phyloP scores from a whole-genome alignment of 2,329 filamentous ascomycete genomes.

The Fusarium scirpi region DNA sequence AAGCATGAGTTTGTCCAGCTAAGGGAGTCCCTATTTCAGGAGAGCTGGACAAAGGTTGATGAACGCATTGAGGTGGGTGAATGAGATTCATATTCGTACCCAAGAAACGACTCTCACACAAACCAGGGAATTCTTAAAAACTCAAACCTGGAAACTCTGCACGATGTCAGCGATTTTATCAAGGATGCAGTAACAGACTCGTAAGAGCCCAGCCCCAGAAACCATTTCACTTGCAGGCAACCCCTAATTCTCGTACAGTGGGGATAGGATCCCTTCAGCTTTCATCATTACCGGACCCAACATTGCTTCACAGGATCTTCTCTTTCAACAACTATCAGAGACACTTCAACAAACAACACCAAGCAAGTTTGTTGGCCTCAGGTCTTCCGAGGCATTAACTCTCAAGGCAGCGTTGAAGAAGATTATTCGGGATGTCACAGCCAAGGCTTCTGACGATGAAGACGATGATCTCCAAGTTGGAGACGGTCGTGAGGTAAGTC shows the following conservation, averaged over 20 bases:
- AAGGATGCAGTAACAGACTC: slow-evolving; percentile 51
- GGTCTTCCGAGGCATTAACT: slow-evolving; percentile 78
- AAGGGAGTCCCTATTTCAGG: slow-evolving; percentile 70
- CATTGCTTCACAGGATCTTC: slow-evolving; percentile 77
- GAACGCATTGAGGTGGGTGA: slow-evolving; percentile 65
- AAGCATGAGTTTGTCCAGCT: slow-evolving; percentile 60
- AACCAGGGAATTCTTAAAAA: slow-evolving; percentile 67
- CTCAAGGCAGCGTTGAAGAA: slow-evolving; percentile 79
- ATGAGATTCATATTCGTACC: not conserved
- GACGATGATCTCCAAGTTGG: slow-evolving; percentile 66
- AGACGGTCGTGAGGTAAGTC: slow-evolving; percentile 61
- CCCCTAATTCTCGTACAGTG: slow-evolving; percentile 45
- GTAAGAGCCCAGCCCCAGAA: slow-evolving; percentile 42
- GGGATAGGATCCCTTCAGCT: slow-evolving; percentile 71
- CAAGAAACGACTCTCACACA: slow-evolving; percentile 41
- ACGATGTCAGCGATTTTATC: slow-evolving; percentile 69
- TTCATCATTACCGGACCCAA: slow-evolving; percentile 84
- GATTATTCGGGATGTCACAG: slow-evolving; percentile 75
- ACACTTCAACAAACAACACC: slow-evolving; percentile 60
- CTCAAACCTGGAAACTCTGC: slow-evolving; percentile 70
- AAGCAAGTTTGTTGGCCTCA: slow-evolving; percentile 73
- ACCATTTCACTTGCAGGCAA: not conserved
- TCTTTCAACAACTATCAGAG: slow-evolving; percentile 78
- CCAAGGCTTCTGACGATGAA: slow-evolving; percentile 62
- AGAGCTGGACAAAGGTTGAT: slow-evolving; percentile 74